Conservation (phyloP, 176 grass and related monocot species). For the Bromus sterilis region DNA sequence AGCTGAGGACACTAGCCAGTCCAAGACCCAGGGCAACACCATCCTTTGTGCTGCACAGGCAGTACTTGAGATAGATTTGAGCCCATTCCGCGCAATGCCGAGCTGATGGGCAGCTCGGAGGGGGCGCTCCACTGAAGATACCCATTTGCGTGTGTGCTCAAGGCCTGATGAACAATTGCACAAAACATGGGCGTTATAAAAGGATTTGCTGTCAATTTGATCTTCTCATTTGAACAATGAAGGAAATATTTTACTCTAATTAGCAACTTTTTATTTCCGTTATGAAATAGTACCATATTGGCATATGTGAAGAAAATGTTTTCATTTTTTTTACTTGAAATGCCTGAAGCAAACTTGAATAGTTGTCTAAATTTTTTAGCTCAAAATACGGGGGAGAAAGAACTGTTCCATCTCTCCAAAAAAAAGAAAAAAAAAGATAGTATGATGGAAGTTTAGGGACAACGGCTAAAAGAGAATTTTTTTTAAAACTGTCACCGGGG, state of each 20-base stretch:
- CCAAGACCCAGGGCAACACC: conserved; percentile 57
- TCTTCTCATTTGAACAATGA: neutral
- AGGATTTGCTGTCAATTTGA: neutral
- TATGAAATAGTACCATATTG: neutral
- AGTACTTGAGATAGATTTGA: conserved; percentile 64
- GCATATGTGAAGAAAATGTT: neutral
- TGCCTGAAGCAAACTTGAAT: neutral
- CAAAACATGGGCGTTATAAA: neutral
- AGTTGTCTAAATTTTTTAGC: neutral
- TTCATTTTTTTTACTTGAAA: neutral
- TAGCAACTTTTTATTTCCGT: neutral
- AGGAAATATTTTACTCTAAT: neutral
- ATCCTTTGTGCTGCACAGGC: conserved; percentile 58
- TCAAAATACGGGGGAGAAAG: neutral
- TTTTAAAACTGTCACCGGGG: too few species aligned
- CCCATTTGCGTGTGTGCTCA: conserved; percentile 41
- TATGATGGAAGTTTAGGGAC: neutral
- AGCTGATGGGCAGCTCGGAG: conserved; percentile 18
- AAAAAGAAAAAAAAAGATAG: neutral
- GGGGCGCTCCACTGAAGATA: conserved; percentile 23
- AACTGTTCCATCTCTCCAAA: neutral
- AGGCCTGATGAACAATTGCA: neutral
- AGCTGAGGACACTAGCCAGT: conserved; percentile 71
- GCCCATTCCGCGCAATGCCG: conserved; percentile 66
- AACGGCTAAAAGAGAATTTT: neutral